Percentiles rank a stretch among this genome's conserved stretches.
phyloP scores from a whole-genome alignment of 2,329 filamentous ascomycete genomes.

The Colletotrichum sojae region DNA sequence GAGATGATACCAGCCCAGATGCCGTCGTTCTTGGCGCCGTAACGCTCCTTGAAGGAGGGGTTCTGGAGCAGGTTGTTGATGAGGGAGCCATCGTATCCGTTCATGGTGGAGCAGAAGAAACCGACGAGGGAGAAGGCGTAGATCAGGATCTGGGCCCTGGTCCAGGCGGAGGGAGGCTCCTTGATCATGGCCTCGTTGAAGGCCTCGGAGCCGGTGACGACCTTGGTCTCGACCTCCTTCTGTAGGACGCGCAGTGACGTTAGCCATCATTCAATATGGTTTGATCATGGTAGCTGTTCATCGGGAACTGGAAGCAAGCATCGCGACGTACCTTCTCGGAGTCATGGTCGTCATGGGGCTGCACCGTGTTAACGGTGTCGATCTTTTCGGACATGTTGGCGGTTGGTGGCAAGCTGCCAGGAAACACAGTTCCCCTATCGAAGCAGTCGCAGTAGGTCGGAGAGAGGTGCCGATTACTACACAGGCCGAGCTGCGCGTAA shows the following conservation, averaged over 20 bases:
- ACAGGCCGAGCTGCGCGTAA: slow-evolving; percentile 26
- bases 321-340: slow-evolving; percentile 36
- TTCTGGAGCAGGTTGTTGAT: slow-evolving; percentile 64
- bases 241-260: slow-evolving; percentile 17
- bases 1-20: slow-evolving; percentile 64
- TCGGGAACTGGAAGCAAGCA: background rate
- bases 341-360: slow-evolving; percentile 33
- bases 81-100: slow-evolving; percentile 66
- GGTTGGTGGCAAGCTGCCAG: slow-evolving; percentile 22
- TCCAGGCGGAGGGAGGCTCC: slow-evolving; percentile 63
- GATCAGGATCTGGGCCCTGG: slow-evolving; percentile 55
- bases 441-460: slow-evolving; percentile 3
- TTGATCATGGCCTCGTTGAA: slow-evolving; percentile 69
- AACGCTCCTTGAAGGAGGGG: slow-evolving; percentile 56
- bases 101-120: slow-evolving; percentile 66
- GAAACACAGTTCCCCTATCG: background rate
- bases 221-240: slow-evolving; percentile 53
- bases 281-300: background rate
- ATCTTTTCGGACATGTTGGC: slow-evolving; percentile 38
- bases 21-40: slow-evolving; percentile 57
- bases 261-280: background rate
- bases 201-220: slow-evolving; percentile 66
- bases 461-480: slow-evolving; percentile 26
- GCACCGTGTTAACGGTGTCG: slow-evolving; percentile 38
- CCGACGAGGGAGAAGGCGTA: slow-evolving; percentile 62